Evolutionary conservation across 1,284 basidiomycete genomes (phyloP), one percentile per base, ranked within the genome.

Genomic region (Kalmanozyma brasiliensis): DNA sequence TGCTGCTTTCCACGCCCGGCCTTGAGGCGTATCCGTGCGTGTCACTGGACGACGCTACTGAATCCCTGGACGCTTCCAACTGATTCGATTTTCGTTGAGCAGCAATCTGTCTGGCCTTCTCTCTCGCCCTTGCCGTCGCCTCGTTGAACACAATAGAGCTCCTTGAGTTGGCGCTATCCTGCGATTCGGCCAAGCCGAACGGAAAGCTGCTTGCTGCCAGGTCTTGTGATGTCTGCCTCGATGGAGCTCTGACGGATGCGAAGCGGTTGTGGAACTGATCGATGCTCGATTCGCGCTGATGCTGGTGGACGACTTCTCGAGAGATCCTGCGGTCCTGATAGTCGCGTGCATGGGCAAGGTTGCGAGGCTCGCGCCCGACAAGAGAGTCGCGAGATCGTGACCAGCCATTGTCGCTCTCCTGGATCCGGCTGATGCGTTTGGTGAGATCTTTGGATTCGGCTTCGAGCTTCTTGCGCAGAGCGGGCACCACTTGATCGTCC

Each of bases 401-500:
- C 69, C 69, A 72, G 2, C 69, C 64, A 0, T 47, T 10, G 10
- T 67, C 52, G 46, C 69, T 72, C 4, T 61, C 52, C 17, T 74
- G 47, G 46, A 73, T 63, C 6, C 63, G 52, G 30, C 57, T 72
- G 49, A 76, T 74, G 37, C 74, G 53, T 14, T 64, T 63, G 35
- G 42, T 40, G 11, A 76, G 46, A 19, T 59, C 32, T 4, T 48
- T 34, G 10, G 59, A 61, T 20, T 76, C 64, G 20, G 60, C 59
- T 44, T 76, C 67, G 22, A 76, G 60, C 40, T 72, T 70, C 40
- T 66, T 71, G 1, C 67, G 52, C 13, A 76, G 46, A 1, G 74
- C 74, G 13, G 74, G 74, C 2, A 76, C 71, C 0, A 76, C 55
- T 26, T 73, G 65, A 14, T 73, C 71, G 41, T 76, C 74, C 71